phyloP scores from a whole-genome alignment of 2,329 filamentous ascomycete species.

The Oidium heveae region DNA sequence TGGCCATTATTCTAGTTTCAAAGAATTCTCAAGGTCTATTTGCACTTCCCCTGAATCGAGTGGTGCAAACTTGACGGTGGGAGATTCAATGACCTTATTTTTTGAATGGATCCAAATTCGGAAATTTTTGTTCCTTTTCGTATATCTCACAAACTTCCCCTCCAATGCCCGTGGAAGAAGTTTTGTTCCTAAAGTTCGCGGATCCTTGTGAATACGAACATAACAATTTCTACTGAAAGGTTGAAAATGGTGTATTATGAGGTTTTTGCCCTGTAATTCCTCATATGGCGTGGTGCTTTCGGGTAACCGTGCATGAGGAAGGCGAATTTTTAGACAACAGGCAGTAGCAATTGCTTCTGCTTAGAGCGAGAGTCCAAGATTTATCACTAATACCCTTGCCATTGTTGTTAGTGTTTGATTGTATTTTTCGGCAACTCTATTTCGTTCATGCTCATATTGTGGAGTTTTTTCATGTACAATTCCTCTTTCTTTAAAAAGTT shows the following conservation, averaged over 20 bases:
- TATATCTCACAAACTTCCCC: too few species aligned
- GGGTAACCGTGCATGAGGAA: too few species aligned
- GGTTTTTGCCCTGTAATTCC: too few species aligned
- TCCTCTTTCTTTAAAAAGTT: not conserved
- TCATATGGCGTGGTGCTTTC: too few species aligned
- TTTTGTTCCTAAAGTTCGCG: not conserved
- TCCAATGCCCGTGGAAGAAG: not conserved
- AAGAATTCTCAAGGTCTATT: not conserved
- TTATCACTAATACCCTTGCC: not conserved
- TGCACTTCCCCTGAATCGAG: not conserved
- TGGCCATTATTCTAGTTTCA: not conserved
- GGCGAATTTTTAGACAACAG: too few species aligned
- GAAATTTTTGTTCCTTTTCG: not conserved
- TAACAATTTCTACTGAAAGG: too few species aligned
- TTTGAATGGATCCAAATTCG: not conserved
- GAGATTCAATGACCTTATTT: not conserved
- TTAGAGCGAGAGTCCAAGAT: slow-evolving; percentile 1
- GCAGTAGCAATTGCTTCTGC: too few species aligned
- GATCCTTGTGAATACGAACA: too few species aligned
- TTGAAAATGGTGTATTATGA: too few species aligned
- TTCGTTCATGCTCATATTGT: not conserved
- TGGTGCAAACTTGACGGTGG: too few species aligned
- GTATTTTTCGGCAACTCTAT: not conserved
- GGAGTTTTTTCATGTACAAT: not conserved
- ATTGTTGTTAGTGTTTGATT: not conserved